Evolutionary conservation across 2,329 filamentous ascomycete genomes (phyloP).

Genomic region (Calycina marina): DNA sequence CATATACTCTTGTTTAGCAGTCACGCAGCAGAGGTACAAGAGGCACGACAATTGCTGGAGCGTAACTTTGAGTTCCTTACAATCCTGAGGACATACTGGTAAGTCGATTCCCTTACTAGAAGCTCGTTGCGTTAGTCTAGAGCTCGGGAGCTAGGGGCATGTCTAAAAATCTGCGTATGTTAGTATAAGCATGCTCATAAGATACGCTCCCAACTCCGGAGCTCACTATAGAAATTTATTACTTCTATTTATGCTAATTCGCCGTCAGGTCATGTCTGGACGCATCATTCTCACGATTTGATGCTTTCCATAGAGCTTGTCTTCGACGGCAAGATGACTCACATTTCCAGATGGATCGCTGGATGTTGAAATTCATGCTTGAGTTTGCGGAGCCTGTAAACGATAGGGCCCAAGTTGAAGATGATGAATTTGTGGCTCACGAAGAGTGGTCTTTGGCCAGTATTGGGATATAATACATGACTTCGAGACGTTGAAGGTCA

Average conservation of each 20-base stretch:
- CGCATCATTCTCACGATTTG: constrained; percentile 25
- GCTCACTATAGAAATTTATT: too few species aligned
- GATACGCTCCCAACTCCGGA: too few species aligned
- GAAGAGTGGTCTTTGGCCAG: neutral
- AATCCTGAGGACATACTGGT: constrained; percentile 27
- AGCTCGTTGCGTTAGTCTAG: too few species aligned
- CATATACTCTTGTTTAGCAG: constrained; percentile 30
- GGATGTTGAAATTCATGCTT: constrained; percentile 27
- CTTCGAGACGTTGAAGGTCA: too few species aligned
- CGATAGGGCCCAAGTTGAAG: constrained; percentile 16
- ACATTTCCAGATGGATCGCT: constrained; percentile 27
- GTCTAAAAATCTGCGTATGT: too few species aligned
- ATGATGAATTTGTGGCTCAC: neutral
- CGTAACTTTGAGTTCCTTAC: constrained; percentile 31
- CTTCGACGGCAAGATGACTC: constrained; percentile 23
- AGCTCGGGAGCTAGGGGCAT: too few species aligned
- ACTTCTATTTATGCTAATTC: too few species aligned
- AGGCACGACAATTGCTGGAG: constrained; percentile 25
- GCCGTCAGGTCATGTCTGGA: too few species aligned
- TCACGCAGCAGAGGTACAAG: constrained; percentile 23
- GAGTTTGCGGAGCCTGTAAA: constrained; percentile 22
- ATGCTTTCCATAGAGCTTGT: constrained; percentile 29
- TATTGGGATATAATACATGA: too few species aligned
- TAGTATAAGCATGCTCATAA: too few species aligned
- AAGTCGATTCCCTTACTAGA: too few species aligned